phyloP scores from a whole-genome alignment of 2,329 filamentous ascomycete genomes.

The Alternaria sp. region DNA sequence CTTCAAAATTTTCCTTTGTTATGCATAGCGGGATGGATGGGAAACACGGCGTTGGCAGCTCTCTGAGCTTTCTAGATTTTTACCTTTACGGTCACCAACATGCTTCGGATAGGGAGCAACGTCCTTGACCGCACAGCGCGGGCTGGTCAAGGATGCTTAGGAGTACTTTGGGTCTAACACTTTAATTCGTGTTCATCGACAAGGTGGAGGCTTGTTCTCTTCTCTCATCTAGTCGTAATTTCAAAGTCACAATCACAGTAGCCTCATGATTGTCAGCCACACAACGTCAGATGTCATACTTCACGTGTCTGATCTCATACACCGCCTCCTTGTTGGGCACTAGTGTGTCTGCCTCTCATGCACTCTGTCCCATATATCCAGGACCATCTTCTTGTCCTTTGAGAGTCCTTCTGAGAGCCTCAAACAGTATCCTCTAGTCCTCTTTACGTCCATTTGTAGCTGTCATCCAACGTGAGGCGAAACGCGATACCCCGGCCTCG shows the following conservation, averaged over 20 bases:
- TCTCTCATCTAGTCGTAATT: background rate
- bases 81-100: background rate
- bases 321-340: background rate
- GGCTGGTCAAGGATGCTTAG: background rate
- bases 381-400: background rate
- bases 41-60: constrained; percentile 2
- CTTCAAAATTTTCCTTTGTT: constrained; percentile 3
- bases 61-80: background rate
- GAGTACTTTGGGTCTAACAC: background rate
- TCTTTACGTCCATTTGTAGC: background rate
- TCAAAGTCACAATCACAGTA: background rate
- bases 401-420: background rate
- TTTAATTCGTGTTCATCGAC: background rate
- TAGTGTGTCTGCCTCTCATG: background rate
- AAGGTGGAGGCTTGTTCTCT: background rate
- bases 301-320: background rate
- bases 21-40: constrained; percentile 13
- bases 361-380: background rate
- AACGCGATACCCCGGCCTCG: background rate
- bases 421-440: background rate
- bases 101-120: background rate
- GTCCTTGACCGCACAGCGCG: background rate
- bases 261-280: background rate
- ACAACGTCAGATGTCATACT: background rate
- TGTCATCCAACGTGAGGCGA: background rate